Conservation (phyloP, 306 rosid species). For the Mimosa pudica region DNA sequence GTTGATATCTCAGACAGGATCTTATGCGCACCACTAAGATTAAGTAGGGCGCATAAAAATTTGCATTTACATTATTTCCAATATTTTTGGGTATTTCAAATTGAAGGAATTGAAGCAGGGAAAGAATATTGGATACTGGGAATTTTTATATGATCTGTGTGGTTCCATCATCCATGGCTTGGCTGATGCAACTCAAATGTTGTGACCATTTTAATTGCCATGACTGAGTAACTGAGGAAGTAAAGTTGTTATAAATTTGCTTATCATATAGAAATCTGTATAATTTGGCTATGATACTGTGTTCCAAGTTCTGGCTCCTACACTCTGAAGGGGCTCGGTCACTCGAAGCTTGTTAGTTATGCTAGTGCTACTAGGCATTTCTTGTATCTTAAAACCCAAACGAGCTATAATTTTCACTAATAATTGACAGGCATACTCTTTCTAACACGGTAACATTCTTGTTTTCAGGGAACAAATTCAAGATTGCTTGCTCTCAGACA, state of each 20-base stretch:
- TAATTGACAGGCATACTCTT: neutral
- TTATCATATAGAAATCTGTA: too few relatives aligned
- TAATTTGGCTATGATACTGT: too few relatives aligned
- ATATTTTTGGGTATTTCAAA: neutral
- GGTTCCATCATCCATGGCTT: too few relatives aligned
- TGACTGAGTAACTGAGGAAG: too few relatives aligned
- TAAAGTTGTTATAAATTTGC: too few relatives aligned
- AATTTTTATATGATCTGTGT: neutral
- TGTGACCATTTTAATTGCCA: too few relatives aligned
- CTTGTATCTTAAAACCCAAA: neutral
- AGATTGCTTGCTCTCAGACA: slow-evolving; percentile 80
- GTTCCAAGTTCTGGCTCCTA: too few relatives aligned
- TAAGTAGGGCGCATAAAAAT: neutral
- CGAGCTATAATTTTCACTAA: neutral
- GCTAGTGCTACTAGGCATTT: neutral
- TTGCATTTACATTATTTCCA: neutral
- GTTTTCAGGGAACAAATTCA: slow-evolving; percentile 82
- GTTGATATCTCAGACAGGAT: slow-evolving; percentile 7
- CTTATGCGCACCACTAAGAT: slow-evolving; percentile 5
- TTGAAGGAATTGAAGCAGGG: neutral
- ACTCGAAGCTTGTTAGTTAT: slow-evolving; percentile 7
- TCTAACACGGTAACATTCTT: slow-evolving; percentile 30
- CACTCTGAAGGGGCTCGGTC: neutral
- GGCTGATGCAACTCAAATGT: too few relatives aligned
- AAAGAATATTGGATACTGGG: slow-evolving; percentile 15